These are phyloP conservation scores for Tuber microsphaerosporum DNA, from an alignment of 495 filamentous ascomycete genomes.

Conservation along the genomic window DNA sequence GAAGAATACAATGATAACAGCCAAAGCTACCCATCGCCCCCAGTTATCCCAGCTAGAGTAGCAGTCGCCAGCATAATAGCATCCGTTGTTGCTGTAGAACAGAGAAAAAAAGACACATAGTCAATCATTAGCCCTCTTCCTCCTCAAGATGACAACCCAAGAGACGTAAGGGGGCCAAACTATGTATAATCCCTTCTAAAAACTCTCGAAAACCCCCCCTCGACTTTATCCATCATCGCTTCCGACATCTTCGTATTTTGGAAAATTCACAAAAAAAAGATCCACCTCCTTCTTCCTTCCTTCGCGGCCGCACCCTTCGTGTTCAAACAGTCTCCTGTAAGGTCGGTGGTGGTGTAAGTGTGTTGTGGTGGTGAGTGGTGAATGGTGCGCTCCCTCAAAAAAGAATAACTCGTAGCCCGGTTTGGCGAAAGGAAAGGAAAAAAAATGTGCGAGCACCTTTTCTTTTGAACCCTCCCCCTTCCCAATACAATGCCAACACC, in stretches of 20 bases:
- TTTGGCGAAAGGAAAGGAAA: neutral
- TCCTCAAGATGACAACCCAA: neutral
- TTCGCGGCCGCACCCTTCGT: neutral
- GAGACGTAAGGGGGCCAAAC: neutral
- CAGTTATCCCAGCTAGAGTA: constrained; percentile 35
- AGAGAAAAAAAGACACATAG: neutral
- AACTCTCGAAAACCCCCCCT: constrained; percentile 13
- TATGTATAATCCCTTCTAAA: constrained; percentile 4
- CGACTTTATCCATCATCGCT: constrained; percentile 15
- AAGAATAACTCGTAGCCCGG: neutral
- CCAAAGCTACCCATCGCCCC: constrained; percentile 46
- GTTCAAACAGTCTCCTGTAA: neutral
- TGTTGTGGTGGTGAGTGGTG: neutral
- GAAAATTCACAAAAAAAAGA: neutral
- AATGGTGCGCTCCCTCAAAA: neutral
- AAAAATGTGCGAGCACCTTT: neutral
- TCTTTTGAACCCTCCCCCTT: neutral
- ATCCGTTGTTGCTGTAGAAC: neutral
- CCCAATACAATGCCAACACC: neutral
- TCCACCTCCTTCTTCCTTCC: neutral
- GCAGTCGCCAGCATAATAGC: constrained; percentile 18
- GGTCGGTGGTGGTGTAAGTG: neutral
- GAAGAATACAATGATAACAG: constrained; percentile 36
- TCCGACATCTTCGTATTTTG: neutral
- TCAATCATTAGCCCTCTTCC: neutral